Conservation (phyloP, 495 filamentous ascomycete genomes). For the Aspergillus sclerotiicarbonarius region DNA sequence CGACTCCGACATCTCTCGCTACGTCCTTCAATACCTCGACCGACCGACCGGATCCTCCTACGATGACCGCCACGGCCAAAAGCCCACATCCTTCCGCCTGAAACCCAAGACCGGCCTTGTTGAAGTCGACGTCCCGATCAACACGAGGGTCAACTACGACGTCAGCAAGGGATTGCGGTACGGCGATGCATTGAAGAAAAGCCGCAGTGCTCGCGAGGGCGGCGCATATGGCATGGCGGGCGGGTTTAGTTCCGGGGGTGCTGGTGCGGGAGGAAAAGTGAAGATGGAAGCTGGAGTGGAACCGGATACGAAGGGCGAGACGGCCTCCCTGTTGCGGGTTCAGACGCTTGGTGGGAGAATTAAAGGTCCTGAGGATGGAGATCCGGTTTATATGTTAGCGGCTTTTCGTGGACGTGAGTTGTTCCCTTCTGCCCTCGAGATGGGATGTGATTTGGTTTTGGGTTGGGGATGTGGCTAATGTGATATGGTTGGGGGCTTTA, state of each 20-base stretch:
- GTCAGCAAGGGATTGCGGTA: constrained; percentile 61
- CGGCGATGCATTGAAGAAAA: constrained; percentile 63
- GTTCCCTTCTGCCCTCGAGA: constrained; percentile 2
- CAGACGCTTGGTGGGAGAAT: constrained; percentile 68
- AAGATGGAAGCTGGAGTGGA: constrained; percentile 29
- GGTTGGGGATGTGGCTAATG: constrained; percentile 7
- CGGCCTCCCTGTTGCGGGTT: constrained; percentile 29
- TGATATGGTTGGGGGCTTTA: constrained; percentile 22
- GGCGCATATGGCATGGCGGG: constrained; percentile 59
- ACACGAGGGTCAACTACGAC: constrained; percentile 62
- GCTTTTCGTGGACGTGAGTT: constrained; percentile 62
- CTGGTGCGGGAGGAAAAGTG: constrained; percentile 29
- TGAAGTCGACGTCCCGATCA: constrained; percentile 72
- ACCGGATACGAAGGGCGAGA: constrained; percentile 37
- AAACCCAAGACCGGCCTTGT: constrained; percentile 67
- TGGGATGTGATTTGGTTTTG: constrained; percentile 9
- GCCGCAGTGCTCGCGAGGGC: constrained; percentile 50
- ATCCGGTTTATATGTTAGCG: constrained; percentile 70
- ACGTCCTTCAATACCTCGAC: constrained; percentile 71
- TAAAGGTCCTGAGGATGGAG: constrained; percentile 52
- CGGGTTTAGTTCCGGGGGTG: constrained; percentile 48
- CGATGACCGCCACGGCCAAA: constrained; percentile 47
- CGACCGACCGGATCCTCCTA: constrained; percentile 51
- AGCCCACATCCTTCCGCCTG: constrained; percentile 60
- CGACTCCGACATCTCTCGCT: constrained; percentile 47